Base-by-base conservation (phyloP, 305 asterid species). In the Fraxinus paxiana region DNA sequence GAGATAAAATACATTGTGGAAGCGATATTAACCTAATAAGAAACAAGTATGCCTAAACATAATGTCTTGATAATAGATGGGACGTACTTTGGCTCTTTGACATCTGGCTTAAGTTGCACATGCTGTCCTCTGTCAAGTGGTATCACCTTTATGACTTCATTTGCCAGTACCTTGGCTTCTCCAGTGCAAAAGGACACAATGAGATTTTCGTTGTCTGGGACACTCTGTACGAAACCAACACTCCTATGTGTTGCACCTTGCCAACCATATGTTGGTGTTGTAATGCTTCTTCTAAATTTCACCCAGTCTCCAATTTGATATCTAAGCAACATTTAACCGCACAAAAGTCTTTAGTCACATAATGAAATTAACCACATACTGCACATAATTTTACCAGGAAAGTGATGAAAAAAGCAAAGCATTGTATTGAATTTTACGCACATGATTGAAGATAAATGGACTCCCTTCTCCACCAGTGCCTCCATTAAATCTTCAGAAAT, bases 101-200 rank as follows among this genome's bases (percentile, higher is more conserved):
- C 96, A 87, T 95, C 97, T 81, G 90, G 86, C 86, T 88, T 94
- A 73, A 96, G 94, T 84, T 91, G 92, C 80, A 96, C 99, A 76
- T 94, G 99, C 84, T 96, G 99, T 83, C 99, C 99, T 88, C 98
- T 89, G 84, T 94, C 99, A 48, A 96, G 86, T 35, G 98, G 97
- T 87, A 96, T 91, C 80, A 96, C 93, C 90, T 96, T 96, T 63
- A 92, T 83, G 79, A 96, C 96, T 85, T 96, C 98, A 82, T 86
- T 89, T 78, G 80, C 87, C 77, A 88, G 90, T 72, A 92, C 93
- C 89, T 83, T 87, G 43, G 94, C 91, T 74, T 89, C 97, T 82
- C 94, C 96, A 75, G 96, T 90, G 83, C 98, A 95, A 87, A 95
- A 95, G 46, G 96, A 88, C 76, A 94, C 97, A 13, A 88, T 84